Percentiles rank a stretch among this genome's conserved stretches.
These are phyloP conservation scores for Boletellus deceptivus DNA, from an alignment of 1,284 basidiomycete genomes.

Conservation along the genomic window DNA sequence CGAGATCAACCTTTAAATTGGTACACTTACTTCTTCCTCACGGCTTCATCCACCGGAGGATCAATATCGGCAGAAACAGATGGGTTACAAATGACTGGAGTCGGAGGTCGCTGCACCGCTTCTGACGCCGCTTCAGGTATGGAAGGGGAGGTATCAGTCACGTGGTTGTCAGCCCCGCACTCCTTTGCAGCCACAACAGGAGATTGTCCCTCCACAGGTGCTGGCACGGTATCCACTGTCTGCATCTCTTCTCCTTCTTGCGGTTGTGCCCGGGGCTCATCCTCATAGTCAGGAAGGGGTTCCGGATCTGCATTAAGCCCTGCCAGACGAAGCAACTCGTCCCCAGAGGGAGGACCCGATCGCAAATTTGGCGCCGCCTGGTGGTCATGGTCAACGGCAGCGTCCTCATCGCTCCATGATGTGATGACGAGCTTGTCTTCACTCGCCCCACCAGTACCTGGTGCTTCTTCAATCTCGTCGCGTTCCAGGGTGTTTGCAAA, in stretches of 20 bases:
- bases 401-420: conserved; percentile 25
- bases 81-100: neutral
- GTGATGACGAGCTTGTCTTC: conserved; percentile 9
- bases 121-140: conserved; percentile 1
- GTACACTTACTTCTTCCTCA: conserved; percentile 27
- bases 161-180: conserved; percentile 1
- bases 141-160: neutral
- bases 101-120: conserved; percentile 2
- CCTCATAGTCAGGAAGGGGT: conserved; percentile 55
- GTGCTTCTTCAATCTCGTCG: conserved; percentile 25
- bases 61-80: neutral
- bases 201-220: conserved; percentile 2
- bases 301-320: conserved; percentile 40
- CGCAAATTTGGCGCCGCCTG: conserved; percentile 3
- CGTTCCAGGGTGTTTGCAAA: conserved; percentile 12
- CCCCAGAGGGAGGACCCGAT: conserved; percentile 34
- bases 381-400: conserved; percentile 6
- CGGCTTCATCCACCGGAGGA: conserved; percentile 13
- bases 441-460: neutral
- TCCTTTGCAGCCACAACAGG: conserved; percentile 2
- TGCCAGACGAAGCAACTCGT: conserved; percentile 48
- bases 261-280: conserved; percentile 33
- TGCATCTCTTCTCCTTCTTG: conserved; percentile 1
- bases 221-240: neutral
- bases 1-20: neutral